phyloP scores from a whole-genome alignment of 2,329 filamentous ascomycete species.

The Diaporthe ilicicola region DNA sequence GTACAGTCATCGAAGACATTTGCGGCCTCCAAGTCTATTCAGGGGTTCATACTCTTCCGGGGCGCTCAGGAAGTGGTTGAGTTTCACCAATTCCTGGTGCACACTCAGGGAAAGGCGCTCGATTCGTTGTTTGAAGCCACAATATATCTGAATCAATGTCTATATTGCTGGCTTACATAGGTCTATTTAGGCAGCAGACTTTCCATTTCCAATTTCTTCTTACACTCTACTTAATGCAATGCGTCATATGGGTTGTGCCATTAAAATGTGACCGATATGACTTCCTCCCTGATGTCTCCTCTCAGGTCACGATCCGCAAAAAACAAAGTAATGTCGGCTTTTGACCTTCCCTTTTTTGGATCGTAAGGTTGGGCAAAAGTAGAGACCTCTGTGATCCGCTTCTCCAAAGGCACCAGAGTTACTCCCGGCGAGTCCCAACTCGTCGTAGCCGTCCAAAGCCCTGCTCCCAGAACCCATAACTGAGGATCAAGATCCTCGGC shows the following conservation, averaged over 20 bases:
- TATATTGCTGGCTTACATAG: too few relatives aligned
- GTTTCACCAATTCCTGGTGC: too few relatives aligned
- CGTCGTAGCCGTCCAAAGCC: not conserved
- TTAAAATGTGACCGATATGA: constrained; percentile 24
- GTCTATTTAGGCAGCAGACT: too few relatives aligned
- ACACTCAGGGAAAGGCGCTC: too few relatives aligned
- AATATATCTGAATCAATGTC: too few relatives aligned
- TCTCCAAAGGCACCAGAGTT: constrained; percentile 3
- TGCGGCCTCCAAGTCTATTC: too few relatives aligned
- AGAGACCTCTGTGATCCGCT: constrained; percentile 7
- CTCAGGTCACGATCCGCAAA: not conserved
- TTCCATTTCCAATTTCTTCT: too few relatives aligned
- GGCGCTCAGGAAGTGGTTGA: too few relatives aligned
- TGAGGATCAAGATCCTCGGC: constrained; percentile 23
- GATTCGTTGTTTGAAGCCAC: too few relatives aligned
- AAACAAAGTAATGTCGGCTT: constrained; percentile 2
- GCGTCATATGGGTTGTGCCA: accelerated
- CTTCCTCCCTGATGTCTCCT: not conserved
- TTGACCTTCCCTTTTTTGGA: constrained; percentile 11
- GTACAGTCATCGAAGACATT: too few relatives aligned
- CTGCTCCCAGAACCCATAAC: not conserved
- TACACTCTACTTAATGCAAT: not conserved
- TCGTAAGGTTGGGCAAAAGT: constrained; percentile 18
- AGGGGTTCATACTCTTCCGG: too few relatives aligned
- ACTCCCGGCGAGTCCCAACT: constrained; percentile 16